phyloP scores from a whole-genome alignment of 108 stramenopile species.

The Cyclotella choctawhatcheeana region DNA sequence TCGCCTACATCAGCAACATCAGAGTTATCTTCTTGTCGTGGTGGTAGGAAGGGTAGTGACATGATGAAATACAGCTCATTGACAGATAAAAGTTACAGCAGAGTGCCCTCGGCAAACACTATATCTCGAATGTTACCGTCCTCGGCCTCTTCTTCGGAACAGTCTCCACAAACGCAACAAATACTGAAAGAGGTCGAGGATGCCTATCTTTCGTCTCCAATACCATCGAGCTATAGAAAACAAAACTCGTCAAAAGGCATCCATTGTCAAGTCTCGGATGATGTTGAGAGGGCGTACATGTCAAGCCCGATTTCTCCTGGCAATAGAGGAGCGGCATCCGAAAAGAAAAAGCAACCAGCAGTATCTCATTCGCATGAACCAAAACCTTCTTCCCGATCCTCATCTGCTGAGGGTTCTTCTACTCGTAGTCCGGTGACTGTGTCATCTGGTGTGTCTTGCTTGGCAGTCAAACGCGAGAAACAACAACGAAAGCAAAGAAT shows the following conservation, averaged over 20 bases:
- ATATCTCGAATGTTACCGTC: constrained; percentile 17
- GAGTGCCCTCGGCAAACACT: constrained; percentile 22
- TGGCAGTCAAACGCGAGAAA: constrained; percentile 42
- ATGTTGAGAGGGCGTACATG: neutral
- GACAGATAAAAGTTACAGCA: neutral
- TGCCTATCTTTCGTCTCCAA: constrained; percentile 19
- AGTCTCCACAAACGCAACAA: constrained; percentile 14
- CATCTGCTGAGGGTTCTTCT: constrained; percentile 14
- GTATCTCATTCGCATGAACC: neutral
- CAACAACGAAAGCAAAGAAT: constrained; percentile 30
- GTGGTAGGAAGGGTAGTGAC: constrained; percentile 15
- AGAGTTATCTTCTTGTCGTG: too few species aligned
- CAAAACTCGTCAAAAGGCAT: neutral
- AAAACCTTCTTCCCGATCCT: neutral
- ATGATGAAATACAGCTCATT: constrained; percentile 26
- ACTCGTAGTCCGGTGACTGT: constrained; percentile 8
- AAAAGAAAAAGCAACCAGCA: neutral
- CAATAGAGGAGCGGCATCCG: neutral
- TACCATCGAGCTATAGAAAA: constrained; percentile 17
- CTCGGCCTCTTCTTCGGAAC: constrained; percentile 12
- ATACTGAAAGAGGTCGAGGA: constrained; percentile 24
- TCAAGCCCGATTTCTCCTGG: neutral
- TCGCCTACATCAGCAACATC: neutral
- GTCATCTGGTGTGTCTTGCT: neutral
- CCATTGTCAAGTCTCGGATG: neutral